Percentiles rank a stretch among this genome's conserved stretches.
phyloP scores from a whole-genome alignment of 208 protist species.

The Trypanosoma caninum region DNA sequence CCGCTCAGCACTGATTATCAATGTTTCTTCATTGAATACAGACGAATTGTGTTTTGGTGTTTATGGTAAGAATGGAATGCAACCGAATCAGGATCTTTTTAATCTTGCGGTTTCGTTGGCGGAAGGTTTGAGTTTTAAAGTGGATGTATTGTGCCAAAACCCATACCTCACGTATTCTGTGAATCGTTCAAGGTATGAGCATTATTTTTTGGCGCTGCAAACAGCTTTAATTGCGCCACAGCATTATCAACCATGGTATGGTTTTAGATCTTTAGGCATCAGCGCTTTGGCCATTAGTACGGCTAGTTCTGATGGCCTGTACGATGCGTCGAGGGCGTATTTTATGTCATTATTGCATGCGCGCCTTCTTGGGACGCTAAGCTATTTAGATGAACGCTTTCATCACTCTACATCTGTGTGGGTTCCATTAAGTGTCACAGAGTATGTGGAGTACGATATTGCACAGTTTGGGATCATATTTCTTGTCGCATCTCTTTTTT shows the following conservation, averaged over 20 bases:
- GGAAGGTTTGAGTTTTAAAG: not conserved
- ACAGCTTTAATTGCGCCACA: conserved; percentile 40
- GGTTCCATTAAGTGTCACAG: conserved; percentile 31
- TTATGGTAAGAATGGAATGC: conserved; percentile 50
- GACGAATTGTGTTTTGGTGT: conserved; percentile 48
- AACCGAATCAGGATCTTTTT: conserved; percentile 66
- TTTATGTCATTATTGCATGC: conserved; percentile 12
- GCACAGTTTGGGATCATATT: conserved; percentile 54
- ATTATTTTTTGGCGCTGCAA: conserved; percentile 26
- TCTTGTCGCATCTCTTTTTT: conserved; percentile 51
- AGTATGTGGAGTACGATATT: conserved; percentile 61
- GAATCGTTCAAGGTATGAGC: conserved; percentile 21
- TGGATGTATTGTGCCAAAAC: conserved; percentile 46
- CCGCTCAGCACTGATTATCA: conserved; percentile 52
- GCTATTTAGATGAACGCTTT: conserved; percentile 60
- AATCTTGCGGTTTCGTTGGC: conserved; percentile 29
- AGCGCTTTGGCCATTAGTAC: conserved; percentile 53
- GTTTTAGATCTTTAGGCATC: conserved; percentile 20
- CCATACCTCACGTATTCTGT: conserved; percentile 14
- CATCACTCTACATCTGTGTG: conserved; percentile 72
- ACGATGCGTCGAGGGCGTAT: not conserved
- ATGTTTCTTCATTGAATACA: conserved; percentile 49
- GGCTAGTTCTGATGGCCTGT: conserved; percentile 3
- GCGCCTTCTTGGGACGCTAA: conserved; percentile 44
- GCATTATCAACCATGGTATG: conserved; percentile 38